Evolutionary conservation across 257 asterid species (phyloP).

Genomic region (Plantago major): DNA sequence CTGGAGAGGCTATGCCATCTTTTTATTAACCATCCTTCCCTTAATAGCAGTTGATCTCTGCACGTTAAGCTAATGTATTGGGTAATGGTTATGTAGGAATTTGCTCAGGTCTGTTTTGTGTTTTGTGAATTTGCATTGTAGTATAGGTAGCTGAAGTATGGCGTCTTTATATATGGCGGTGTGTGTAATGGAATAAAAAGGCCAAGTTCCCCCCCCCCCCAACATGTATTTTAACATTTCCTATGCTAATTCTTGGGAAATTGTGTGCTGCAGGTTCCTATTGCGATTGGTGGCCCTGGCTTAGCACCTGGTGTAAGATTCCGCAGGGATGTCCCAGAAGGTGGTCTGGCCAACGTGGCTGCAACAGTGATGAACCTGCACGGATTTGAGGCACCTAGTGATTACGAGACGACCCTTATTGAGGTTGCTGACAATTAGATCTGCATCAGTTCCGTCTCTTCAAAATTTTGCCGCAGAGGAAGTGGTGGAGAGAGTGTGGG

Average conservation of each 20-base stretch:
- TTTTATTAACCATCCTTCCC: too few species aligned
- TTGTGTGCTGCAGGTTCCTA: slow-evolving; percentile 53
- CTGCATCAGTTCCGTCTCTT: background rate
- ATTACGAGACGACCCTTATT: slow-evolving; percentile 85
- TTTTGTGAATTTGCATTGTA: too few species aligned
- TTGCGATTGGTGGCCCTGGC: slow-evolving; percentile 97
- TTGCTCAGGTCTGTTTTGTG: too few species aligned
- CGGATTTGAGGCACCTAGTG: slow-evolving; percentile 77
- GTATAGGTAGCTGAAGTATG: too few species aligned
- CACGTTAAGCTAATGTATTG: too few species aligned
- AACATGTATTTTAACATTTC: too few species aligned
- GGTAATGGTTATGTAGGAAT: too few species aligned
- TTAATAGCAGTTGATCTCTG: too few species aligned
- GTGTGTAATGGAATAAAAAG: too few species aligned
- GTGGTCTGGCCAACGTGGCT: slow-evolving; percentile 93
- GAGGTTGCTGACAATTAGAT: slow-evolving; percentile 56
- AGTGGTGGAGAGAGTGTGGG: background rate
- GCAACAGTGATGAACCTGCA: slow-evolving; percentile 91
- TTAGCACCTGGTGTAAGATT: slow-evolving; percentile 64
- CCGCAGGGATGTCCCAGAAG: slow-evolving; percentile 72
- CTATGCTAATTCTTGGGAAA: background rate
- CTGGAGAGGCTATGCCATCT: too few species aligned
- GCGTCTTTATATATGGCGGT: too few species aligned
- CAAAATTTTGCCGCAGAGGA: slow-evolving; percentile 22
- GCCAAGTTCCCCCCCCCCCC: too few species aligned